phyloP scores from a whole-genome alignment of 2,329 filamentous ascomycete species.

The Hypoxylon sp. region DNA sequence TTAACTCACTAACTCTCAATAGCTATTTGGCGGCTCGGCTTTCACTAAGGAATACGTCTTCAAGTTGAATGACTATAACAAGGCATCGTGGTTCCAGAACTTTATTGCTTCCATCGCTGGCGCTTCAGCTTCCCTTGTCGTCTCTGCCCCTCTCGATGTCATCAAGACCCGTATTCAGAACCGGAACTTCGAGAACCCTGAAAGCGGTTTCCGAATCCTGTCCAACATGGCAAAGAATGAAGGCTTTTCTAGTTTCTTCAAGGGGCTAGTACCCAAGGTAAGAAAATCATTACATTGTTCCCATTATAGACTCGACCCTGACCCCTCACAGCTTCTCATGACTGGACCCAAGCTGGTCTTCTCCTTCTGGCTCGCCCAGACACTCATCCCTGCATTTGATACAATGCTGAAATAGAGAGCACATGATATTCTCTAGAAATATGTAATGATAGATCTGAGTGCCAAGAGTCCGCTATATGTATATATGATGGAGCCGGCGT shows the following conservation, averaged over 20 bases:
- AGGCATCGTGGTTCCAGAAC: slow-evolving; percentile 94
- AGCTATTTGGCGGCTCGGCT: slow-evolving; percentile 97
- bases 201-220: slow-evolving; percentile 92
- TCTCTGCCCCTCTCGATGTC: slow-evolving; percentile 96
- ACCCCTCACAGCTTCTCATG: slow-evolving; percentile 81
- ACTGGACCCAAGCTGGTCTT: slow-evolving; percentile 99
- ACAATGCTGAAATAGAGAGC: slow-evolving; percentile 57
- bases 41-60: slow-evolving; percentile 98
- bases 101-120: slow-evolving; percentile 96
- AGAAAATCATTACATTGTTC: slow-evolving; percentile 44
- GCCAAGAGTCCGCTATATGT: slow-evolving; percentile 35
- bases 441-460: slow-evolving; percentile 39
- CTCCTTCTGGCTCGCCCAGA: slow-evolving; percentile 99
- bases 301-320: slow-evolving; percentile 33
- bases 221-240: slow-evolving; percentile 94
- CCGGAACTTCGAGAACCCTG: slow-evolving; percentile 97
- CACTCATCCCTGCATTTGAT: slow-evolving; percentile 93
- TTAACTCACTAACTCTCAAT: slow-evolving; percentile 43
- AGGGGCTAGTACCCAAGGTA: slow-evolving; percentile 93
- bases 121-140: slow-evolving; percentile 93
- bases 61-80: slow-evolving; percentile 93
- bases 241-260: slow-evolving; percentile 91
- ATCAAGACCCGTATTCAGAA: slow-evolving; percentile 99
- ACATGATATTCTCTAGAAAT: not conserved
- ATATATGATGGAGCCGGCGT: slow-evolving; percentile 45